These are phyloP conservation scores for Lepidium africanum DNA, from an alignment of 345 rosid species.

Conservation along the genomic window DNA sequence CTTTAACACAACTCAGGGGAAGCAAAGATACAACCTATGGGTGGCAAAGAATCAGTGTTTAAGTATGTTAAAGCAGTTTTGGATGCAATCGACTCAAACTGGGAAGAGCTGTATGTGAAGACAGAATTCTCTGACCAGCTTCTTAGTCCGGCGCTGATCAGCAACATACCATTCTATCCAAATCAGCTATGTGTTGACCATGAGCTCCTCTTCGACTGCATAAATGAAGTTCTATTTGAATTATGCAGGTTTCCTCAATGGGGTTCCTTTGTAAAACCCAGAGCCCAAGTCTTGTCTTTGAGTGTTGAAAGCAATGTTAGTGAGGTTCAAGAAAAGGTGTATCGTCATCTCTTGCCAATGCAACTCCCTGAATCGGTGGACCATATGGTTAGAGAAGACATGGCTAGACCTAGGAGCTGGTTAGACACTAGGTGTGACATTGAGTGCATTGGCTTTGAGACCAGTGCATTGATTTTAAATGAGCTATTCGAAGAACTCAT, in stretches of 20 bases:
- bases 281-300: slow-evolving; percentile 34
- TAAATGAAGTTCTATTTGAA: slow-evolving; percentile 66
- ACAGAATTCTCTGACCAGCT: slow-evolving; percentile 52
- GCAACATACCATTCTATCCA: slow-evolving; percentile 48
- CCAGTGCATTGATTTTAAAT: slow-evolving; percentile 48
- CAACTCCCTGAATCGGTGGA: slow-evolving; percentile 46
- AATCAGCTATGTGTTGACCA: slow-evolving; percentile 43
- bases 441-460: slow-evolving; percentile 40
- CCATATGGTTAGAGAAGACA: slow-evolving; percentile 59
- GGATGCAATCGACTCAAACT: slow-evolving; percentile 42
- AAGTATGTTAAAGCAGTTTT: slow-evolving; percentile 56
- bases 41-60: slow-evolving; percentile 32
- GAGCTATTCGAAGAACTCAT: slow-evolving; percentile 51
- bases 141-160: slow-evolving; percentile 47
- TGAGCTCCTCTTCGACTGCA: slow-evolving; percentile 66
- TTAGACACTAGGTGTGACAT: slow-evolving; percentile 37
- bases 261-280: slow-evolving; percentile 39
- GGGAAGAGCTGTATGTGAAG: slow-evolving; percentile 66
- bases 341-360: slow-evolving; percentile 49
- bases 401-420: slow-evolving; percentile 54
- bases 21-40: slow-evolving; percentile 34
- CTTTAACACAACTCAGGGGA: slow-evolving; percentile 38
- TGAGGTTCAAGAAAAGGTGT: slow-evolving; percentile 58
- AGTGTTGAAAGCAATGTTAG: slow-evolving; percentile 30
- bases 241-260: slow-evolving; percentile 50